phyloP scores from a whole-genome alignment of 805 yeast species.

The Lipomyces lipofer region DNA sequence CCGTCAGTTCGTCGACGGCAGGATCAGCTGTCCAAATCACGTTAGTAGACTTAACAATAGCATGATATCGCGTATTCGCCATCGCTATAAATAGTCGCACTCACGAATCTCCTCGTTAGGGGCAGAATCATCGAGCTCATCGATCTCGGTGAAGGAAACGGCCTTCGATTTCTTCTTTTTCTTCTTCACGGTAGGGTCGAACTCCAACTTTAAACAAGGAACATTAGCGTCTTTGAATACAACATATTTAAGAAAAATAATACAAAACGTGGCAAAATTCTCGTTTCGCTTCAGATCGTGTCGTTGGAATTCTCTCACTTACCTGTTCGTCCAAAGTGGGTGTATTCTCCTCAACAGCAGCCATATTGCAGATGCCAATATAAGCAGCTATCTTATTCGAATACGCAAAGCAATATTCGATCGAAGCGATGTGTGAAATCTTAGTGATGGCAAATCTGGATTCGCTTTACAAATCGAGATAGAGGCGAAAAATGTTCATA shows the following conservation, averaged over 20 bases:
- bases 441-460: too few relatives aligned
- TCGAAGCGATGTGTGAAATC: too few relatives aligned
- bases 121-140: constrained; percentile 11
- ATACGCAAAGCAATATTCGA: too few relatives aligned
- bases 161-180: constrained; percentile 41
- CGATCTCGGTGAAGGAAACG: constrained; percentile 26
- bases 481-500: too few relatives aligned
- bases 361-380: constrained; percentile 14
- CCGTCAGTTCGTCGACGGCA: constrained; percentile 49
- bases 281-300: too few relatives aligned
- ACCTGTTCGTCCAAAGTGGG: constrained; percentile 27
- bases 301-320: not conserved
- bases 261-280: not conserved
- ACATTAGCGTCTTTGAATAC: not conserved
- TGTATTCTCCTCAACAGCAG: constrained; percentile 23
- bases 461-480: too few relatives aligned
- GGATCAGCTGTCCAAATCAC: constrained; percentile 29
- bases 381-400: too few relatives aligned
- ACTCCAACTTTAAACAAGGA: constrained; percentile 26
- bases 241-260: not conserved
- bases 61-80: too few relatives aligned
- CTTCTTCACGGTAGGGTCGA: constrained; percentile 36
- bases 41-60: not conserved
- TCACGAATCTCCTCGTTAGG: constrained; percentile 18
- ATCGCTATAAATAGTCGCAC: not conserved